Evolutionary conservation across 805 yeast species (phyloP), one percentile per base, ranked within the genome.

Genomic region (Scheffersomyces spartinae): DNA sequence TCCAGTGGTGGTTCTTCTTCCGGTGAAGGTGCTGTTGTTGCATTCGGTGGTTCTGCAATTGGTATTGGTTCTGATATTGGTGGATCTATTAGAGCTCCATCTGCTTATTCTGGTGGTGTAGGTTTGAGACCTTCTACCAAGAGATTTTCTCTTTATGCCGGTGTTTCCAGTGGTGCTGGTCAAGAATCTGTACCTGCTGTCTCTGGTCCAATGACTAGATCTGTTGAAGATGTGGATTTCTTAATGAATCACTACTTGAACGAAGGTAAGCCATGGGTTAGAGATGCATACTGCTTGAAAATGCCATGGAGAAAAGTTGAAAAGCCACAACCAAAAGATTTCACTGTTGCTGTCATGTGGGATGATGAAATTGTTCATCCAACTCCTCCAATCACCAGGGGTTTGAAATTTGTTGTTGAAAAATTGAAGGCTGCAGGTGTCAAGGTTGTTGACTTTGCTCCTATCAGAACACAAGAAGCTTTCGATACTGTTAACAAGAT

Each of bases 391-490:
- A 57, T 73, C 10, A 36, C 46, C 5, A 52, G 76, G 32, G 71
- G 66, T 2, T 21, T 72, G 28, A 40, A 54, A 12, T 39, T 38
- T 6, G 50, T 49, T 5, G 41, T 38, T 6, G 49, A 41, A 11
- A 36, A 38, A 20, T 36, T 60, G 20, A 36, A 39, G 16, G 64
- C 53, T 1, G 76, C 81, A 1, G 80, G 80, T 23, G 76, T 61
- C 20, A 65, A 65, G 13, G 66, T 74, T 16, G 52, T 72, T 17
- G 63, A 61, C 17, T 72, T 73, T 51, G 57, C 64, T 23, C 74
- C 80, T 13, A 71, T 80, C 18, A 64, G 59, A 26, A 69, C 72
- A 2, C 45, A 70, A 26, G 63, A 68, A 38, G 77, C 77, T 13
- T 66, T 65, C 32, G 74, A 77, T 3, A 63, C 75, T 24, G 81